Conservation (phyloP, 495 filamentous ascomycete species). For the Ascobolus immersus region DNA sequence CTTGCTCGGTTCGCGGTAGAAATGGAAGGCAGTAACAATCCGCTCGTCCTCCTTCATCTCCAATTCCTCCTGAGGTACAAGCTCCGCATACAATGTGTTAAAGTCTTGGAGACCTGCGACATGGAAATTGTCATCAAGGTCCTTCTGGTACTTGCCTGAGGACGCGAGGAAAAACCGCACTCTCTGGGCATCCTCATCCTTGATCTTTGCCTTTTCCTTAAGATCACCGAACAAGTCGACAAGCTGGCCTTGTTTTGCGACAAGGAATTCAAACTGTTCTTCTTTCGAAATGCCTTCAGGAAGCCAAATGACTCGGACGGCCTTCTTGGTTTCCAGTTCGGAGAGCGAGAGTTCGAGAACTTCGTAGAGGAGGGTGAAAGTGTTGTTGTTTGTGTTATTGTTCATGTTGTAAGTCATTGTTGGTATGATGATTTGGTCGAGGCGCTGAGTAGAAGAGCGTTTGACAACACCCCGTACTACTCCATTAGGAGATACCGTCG, state of each 20-base stretch:
- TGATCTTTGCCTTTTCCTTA: slow-evolving; percentile 51
- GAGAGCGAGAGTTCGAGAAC: slow-evolving; percentile 78
- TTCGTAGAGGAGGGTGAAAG: slow-evolving; percentile 73
- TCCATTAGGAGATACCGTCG: slow-evolving; percentile 44
- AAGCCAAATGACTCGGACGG: slow-evolving; percentile 53
- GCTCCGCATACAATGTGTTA: slow-evolving; percentile 52
- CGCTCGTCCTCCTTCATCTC: slow-evolving; percentile 25
- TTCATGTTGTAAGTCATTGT: slow-evolving; percentile 16
- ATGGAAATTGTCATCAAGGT: slow-evolving; percentile 33
- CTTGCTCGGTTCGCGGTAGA: slow-evolving; percentile 60
- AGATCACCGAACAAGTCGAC: slow-evolving; percentile 48
- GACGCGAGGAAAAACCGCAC: slow-evolving; percentile 59
- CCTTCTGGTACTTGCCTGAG: slow-evolving; percentile 52
- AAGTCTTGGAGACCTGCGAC: slow-evolving; percentile 67
- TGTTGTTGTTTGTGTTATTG: no score
- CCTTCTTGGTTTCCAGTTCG: slow-evolving; percentile 77
- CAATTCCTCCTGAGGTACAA: slow-evolving; percentile 52
- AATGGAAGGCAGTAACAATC: slow-evolving; percentile 67
- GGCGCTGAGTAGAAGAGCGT: slow-evolving; percentile 35
- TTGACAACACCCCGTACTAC: slow-evolving; percentile 54
- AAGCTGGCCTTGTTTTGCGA: slow-evolving; percentile 55
- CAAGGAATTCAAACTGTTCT: slow-evolving; percentile 55
- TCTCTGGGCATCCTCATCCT: slow-evolving; percentile 40
- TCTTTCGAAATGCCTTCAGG: slow-evolving; percentile 80
- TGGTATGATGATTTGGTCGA: slow-evolving; percentile 40